Percentiles rank a stretch among this genome's conserved stretches.
phyloP scores from a whole-genome alignment of 495 filamentous ascomycete genomes.

The Stereocaulon alpinum region DNA sequence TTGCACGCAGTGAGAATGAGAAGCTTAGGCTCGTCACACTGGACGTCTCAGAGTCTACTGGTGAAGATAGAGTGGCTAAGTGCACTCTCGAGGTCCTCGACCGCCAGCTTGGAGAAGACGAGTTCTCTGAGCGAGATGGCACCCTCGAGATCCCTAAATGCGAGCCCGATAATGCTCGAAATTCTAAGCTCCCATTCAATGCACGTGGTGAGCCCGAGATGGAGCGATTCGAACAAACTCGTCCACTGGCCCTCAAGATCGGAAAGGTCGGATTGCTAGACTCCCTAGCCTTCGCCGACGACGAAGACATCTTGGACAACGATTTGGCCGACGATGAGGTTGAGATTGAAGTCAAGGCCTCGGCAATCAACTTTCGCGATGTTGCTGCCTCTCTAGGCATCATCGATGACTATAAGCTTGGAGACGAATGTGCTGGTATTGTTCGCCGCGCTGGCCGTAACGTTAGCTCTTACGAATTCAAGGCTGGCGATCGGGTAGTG shows the following conservation, averaged over 20 bases:
- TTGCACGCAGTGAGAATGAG: slow-evolving; percentile 14
- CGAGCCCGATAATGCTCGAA: slow-evolving; percentile 14
- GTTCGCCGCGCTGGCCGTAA: slow-evolving; percentile 16
- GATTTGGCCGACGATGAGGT: slow-evolving; percentile 24
- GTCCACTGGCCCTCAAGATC: slow-evolving; percentile 20
- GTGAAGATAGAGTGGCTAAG: slow-evolving; percentile 1
- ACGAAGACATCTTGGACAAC: slow-evolving; percentile 19
- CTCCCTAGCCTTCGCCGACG: slow-evolving; percentile 20
- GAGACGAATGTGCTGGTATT: slow-evolving; percentile 24
- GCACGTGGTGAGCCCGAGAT: slow-evolving; percentile 8
- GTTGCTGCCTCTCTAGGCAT: slow-evolving; percentile 25
- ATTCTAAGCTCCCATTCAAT: slow-evolving; percentile 14
- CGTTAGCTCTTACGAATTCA: slow-evolving; percentile 15
- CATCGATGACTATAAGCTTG: slow-evolving; percentile 25
- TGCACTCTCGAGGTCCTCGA: slow-evolving; percentile 9
- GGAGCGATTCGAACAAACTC: slow-evolving; percentile 17
- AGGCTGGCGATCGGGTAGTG: slow-evolving; percentile 21
- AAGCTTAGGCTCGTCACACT: slow-evolving; percentile 12
- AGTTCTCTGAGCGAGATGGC: slow-evolving; percentile 18
- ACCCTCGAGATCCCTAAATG: slow-evolving; percentile 13
- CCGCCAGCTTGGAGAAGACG: slow-evolving; percentile 12
- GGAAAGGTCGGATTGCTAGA: slow-evolving; percentile 21
- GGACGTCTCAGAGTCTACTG: slow-evolving; percentile 5
- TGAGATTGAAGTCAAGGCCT: slow-evolving; percentile 26
- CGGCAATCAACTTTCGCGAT: slow-evolving; percentile 29